Percentiles rank a stretch among this genome's conserved stretches.
Evolutionary conservation across 31 red algal genomes (phyloP).

Genomic region (Asparagopsis taxiformis): DNA sequence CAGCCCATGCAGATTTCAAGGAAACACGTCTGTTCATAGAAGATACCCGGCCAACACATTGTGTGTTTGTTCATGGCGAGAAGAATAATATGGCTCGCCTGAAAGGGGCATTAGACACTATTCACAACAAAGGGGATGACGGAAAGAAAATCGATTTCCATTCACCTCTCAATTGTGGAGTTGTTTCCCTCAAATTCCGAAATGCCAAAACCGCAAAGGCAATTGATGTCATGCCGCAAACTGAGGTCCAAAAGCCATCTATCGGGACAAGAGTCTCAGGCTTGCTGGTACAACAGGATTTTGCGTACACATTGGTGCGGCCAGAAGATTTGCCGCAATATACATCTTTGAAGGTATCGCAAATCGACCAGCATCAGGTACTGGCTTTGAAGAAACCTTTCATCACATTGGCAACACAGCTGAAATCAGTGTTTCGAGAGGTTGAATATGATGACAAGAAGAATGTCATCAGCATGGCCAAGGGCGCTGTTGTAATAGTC

Average conservation of each 20-base stretch:
- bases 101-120: constrained; percentile 76
- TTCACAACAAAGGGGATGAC: constrained; percentile 76
- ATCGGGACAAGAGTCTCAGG: constrained; percentile 83
- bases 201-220: constrained; percentile 87
- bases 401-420: constrained; percentile 76
- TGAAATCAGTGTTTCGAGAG: constrained; percentile 69
- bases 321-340: constrained; percentile 90
- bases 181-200: constrained; percentile 82
- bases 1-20: constrained; percentile 99
- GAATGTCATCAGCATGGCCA: constrained; percentile 51
- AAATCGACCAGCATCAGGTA: constrained; percentile 87
- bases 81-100: constrained; percentile 96
- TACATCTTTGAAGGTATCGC: constrained; percentile 83
- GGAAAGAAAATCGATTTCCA: constrained; percentile 78
- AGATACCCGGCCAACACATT: constrained; percentile 78
- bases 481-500: constrained; percentile 28
- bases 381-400: constrained; percentile 65
- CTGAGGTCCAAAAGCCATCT: constrained; percentile 48
- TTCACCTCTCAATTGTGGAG: constrained; percentile 85
- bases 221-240: constrained; percentile 82
- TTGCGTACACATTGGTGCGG: constrained; percentile 89
- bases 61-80: constrained; percentile 96
- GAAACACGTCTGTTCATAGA: constrained; percentile 97
- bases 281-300: constrained; percentile 94
- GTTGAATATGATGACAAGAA: constrained; percentile 59